Evolutionary conservation across 331 rosid genomes (phyloP), one percentile per base, ranked within the genome.

Genomic region (Quercus lobata): DNA sequence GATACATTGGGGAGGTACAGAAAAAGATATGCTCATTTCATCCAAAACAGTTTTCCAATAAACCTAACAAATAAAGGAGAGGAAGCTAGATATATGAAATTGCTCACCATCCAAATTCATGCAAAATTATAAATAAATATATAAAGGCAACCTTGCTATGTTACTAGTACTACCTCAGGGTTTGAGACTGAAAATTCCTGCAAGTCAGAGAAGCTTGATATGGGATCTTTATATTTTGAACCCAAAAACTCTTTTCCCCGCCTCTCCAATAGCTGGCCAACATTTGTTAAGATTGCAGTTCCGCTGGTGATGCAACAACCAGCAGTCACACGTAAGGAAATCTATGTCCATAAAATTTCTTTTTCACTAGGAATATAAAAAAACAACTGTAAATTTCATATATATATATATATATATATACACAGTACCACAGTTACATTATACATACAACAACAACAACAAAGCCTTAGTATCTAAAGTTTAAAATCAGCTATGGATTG

Each of bases 111-210:
- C 72, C 73, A 81, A 68, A 71, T n/a, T 46, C 37, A 49, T 52
- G n/a, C 49, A 68, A 72, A 72, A 76, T 49, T 74, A 24, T 12
- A 75, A 27, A 72, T 74, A 44, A 25, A 14, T n/a, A 76, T 34
- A 10, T 4, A 44, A 35, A 79, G 68, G 15, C 37, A 76, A 71
- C 49, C 4, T 60, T 35, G 60, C 57, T 69, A 63, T 83, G 68
- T 60, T 53, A 62, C n/a, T 27, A 7, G 53, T 32, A 35, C 19
- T 65, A 87, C 98, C 98, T 93, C 94, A n/a, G 97, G 96, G 71
- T 89, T 88, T 82, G 92, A 83, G 68, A 93, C 89, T 7, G 99
- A 95, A 87, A 95, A 91, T 62, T 89, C 85, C 75, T 91, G 97
- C 77, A 95, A 90, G 76, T 88, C 89, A 57, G 91, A 77, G 77